Percentiles rank a stretch among this genome's conserved stretches.
phyloP scores from a whole-genome alignment of 1,284 basidiomycete species.

The Pseudozyma thailandica region DNA sequence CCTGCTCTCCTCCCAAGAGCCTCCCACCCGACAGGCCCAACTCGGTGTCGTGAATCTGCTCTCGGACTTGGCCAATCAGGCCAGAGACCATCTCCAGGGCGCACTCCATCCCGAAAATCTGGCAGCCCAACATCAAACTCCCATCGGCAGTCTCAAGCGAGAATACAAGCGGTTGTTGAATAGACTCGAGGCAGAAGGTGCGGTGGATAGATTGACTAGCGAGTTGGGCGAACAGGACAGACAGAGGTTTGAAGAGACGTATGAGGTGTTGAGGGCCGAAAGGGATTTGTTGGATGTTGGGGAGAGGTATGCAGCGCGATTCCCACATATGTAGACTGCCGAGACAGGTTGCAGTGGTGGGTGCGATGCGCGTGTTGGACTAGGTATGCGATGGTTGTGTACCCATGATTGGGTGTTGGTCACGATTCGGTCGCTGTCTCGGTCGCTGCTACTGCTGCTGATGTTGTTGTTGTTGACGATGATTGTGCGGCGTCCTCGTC shows the following conservation, averaged over 20 bases:
- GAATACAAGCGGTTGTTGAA: neutral
- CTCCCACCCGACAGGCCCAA: neutral
- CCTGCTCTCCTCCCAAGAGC: neutral
- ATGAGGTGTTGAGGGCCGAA: slow-evolving; percentile 4
- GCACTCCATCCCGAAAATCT: slow-evolving; percentile 27
- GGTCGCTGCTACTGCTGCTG: too few species aligned
- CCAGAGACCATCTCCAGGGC: neutral
- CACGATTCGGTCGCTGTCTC: too few species aligned
- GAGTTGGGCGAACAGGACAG: slow-evolving; percentile 1
- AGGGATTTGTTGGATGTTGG: slow-evolving; percentile 2
- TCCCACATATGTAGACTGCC: slow-evolving; percentile 1
- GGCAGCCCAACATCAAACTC: neutral
- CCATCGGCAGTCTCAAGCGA: neutral
- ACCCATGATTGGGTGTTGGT: too few species aligned
- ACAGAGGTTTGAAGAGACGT: neutral
- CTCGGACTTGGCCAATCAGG: neutral
- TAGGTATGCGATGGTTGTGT: too few species aligned
- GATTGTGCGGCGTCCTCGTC: neutral
- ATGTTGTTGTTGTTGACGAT: neutral
- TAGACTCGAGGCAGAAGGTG: neutral
- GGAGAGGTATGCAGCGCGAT: neutral
- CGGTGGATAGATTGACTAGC: slow-evolving; percentile 2
- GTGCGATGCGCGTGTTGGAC: too few species aligned
- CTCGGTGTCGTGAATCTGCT: neutral
- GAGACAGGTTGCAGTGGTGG: too few species aligned